These are phyloP conservation scores for Kregervanrija pseudodelftensis DNA, from an alignment of 805 yeast genomes.

Conservation along the genomic window DNA sequence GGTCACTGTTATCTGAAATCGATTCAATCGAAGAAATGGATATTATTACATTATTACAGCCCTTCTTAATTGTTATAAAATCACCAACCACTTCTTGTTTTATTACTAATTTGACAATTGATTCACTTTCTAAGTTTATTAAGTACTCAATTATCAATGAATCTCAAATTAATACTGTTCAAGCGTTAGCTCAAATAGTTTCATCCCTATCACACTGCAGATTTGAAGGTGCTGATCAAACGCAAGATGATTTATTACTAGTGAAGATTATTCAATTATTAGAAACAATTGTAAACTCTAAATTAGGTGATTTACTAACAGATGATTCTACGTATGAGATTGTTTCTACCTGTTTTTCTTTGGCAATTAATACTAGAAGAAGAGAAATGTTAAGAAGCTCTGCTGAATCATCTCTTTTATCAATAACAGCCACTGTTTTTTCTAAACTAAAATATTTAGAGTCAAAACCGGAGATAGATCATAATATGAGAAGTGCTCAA, in stretches of 20 bases:
- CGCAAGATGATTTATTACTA: constrained; percentile 85
- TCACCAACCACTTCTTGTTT: constrained; percentile 81
- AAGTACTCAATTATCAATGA: constrained; percentile 58
- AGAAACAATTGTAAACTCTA: constrained; percentile 60
- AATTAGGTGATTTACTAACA: constrained; percentile 56
- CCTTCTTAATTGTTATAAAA: constrained; percentile 77
- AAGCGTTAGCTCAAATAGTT: constrained; percentile 57
- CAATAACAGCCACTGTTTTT: constrained; percentile 65
- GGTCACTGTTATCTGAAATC: constrained; percentile 59
- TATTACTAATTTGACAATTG: constrained; percentile 75
- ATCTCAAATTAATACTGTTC: constrained; percentile 46
- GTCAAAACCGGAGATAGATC: constrained; percentile 21
- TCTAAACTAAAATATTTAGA: constrained; percentile 49
- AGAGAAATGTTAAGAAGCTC: constrained; percentile 83
- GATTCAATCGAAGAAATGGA: constrained; percentile 50
- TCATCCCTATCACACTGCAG: constrained; percentile 86
- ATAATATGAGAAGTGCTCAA: constrained; percentile 24
- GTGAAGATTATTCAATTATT: constrained; percentile 73
- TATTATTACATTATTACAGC: constrained; percentile 69
- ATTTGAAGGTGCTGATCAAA: constrained; percentile 90
- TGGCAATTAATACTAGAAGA: constrained; percentile 88
- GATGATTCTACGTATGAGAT: constrained; percentile 84
- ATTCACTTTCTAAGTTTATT: constrained; percentile 67
- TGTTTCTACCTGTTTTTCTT: constrained; percentile 80
- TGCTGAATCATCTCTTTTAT: constrained; percentile 74